Conservation (phyloP, 169 alveolate species). For the Eimeria sp. region DNA sequence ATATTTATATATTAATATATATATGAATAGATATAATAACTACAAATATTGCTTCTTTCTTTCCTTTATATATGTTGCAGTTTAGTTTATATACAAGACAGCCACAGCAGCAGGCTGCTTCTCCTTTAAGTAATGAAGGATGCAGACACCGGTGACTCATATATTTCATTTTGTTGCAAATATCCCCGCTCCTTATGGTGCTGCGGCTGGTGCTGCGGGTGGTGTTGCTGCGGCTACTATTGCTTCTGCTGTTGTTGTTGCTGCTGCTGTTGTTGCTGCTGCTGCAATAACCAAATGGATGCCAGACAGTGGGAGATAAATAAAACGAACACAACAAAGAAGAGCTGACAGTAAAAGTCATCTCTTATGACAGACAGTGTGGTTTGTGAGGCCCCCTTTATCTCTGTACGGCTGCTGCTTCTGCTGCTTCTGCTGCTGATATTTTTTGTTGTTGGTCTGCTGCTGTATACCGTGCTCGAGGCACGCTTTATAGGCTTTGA, state of each 20-base stretch:
- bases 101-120: background rate
- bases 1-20: background rate
- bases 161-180: background rate
- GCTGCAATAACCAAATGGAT: background rate
- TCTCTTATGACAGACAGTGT: too few relatives aligned
- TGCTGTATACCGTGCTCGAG: background rate
- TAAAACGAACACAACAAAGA: too few relatives aligned
- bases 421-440: background rate
- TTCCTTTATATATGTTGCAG: background rate
- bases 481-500: too few relatives aligned
- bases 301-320: background rate
- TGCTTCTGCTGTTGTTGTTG: background rate
- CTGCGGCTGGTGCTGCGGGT: slow-evolving; percentile 8
- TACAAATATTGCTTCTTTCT: background rate
- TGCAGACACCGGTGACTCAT: background rate
- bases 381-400: background rate
- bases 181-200: background rate
- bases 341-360: background rate
- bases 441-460: background rate
- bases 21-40: background rate
- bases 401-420: background rate
- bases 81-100: background rate
- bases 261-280: too few relatives aligned
- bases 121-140: background rate
- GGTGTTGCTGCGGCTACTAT: background rate